Base-by-base conservation (phyloP, 371 early-diverging fungal species). In the Sporodiniella umbellata region DNA sequence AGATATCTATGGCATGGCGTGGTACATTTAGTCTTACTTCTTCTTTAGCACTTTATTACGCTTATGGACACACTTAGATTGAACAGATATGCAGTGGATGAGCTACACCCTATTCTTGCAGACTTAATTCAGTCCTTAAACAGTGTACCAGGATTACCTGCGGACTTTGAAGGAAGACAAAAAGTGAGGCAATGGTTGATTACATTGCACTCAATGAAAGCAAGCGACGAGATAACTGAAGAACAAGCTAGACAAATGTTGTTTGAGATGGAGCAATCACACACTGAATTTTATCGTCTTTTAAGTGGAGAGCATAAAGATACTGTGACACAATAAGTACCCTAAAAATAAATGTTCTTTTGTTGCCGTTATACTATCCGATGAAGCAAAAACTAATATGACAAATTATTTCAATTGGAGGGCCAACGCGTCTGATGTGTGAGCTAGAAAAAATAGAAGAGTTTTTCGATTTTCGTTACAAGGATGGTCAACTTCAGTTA, bases 121-220 rank as follows among this genome's bases (percentile, higher is more conserved):
- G 96, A 96, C 24, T 56, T 98, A 37, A 84, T 96, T 44, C 91
- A 94, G 62, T 80, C 88, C 33, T 71, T 98, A 37, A 95, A 93
- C 60, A 88, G 85, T 15, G 82, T 93, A 22, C 68, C 81, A n/a
- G 74, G 83, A 1, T 43, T 95, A 25, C 89, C 95, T 5, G 62
- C 85, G 0, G 93, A 93, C 17, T 93, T 85, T 66, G 85, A 83
- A 53, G 93, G 93, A 42, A 89, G 89, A 53, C 75, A 76, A 17
- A 92, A 85, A 60, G 78, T 96, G 18, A 76, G 83, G 24, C 81
- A 93, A 49, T 98, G 98, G 96, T 72, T 97, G 8, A 93, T 95
- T 21, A 82, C 82, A 4, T 56, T 96, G 44, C 93, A 97, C 62
- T 71, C 84, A 14, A 93, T 94, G 94, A 92, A 90, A 70, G 93